Evolutionary conservation across 371 early-diverging fungal species (phyloP), one percentile per base, ranked within the genome.

Genomic region (Saksenaea oblongispora): DNA sequence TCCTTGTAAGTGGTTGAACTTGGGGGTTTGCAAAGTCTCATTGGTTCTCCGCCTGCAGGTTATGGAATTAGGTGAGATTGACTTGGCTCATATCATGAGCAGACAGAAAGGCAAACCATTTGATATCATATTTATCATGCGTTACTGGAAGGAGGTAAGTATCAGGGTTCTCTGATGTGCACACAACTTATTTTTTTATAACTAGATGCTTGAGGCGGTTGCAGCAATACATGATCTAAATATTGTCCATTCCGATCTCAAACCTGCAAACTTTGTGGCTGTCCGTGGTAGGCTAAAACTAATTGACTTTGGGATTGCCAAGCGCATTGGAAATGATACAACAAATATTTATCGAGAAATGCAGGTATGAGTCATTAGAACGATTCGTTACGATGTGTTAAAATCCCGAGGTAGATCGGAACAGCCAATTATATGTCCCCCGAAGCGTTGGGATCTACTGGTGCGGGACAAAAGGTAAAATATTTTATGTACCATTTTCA

Each of bases 281-380:
- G 93, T 95, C 1, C 83, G 85, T 57, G 97, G 95, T 1, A 62
- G 80, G 22, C 71, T 98, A 10, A 98, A 98, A 65, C 72, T 98
- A 58, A 99, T 98, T 62, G 99, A 99, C 72, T 99, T 99, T 86
- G 99, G 99, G n/a, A 99, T 99, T 59, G 96, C 98, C 5, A 98
- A 95, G 61, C 79, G 87, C 0, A 95, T 99, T 24, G 84, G 90
- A 2, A 95, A 93, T 73, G 97, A 98, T 70, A 98, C 99, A 0
- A 98, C 98, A 15, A 95, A 95, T 62, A 91, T 98, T 54, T 88
- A 94, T 34, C 80, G 95, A 4, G 96, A 96, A 53, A 82, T 84
- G 42, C 96, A 96, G 71, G 88, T 84, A 72, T 39, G 57, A 0
- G 24, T 8, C 31, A n/a, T 44, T 47, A 17, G 27, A 26, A 57